These are phyloP conservation scores for Cyberlindnera saturnus DNA, from an alignment of 805 yeast species.

Conservation along the genomic window DNA sequence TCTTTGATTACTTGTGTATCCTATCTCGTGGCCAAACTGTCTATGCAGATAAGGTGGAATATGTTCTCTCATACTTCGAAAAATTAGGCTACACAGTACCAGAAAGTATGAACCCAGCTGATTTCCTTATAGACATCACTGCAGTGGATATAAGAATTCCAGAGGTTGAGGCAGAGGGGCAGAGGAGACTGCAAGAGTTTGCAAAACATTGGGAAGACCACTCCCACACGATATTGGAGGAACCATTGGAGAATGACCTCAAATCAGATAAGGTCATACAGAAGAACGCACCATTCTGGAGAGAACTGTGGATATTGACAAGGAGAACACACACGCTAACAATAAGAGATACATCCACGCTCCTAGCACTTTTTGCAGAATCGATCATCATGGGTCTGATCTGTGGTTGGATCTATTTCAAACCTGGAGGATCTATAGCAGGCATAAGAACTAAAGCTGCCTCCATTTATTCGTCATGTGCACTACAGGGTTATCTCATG, in stretches of 20 bases:
- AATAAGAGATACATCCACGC: slow-evolving; percentile 40
- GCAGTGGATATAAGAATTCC: slow-evolving; percentile 39
- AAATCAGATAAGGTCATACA: not conserved
- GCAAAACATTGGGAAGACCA: slow-evolving; percentile 29
- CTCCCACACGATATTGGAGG: slow-evolving; percentile 1
- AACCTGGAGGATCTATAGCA: slow-evolving; percentile 48
- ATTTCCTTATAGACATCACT: slow-evolving; percentile 41
- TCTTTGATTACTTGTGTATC: slow-evolving; percentile 66
- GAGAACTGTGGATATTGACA: slow-evolving; percentile 37
- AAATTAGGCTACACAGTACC: slow-evolving; percentile 36
- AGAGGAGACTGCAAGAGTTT: slow-evolving; percentile 26
- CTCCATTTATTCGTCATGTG: slow-evolving; percentile 45
- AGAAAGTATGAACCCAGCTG: slow-evolving; percentile 45
- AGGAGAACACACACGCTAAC: slow-evolving; percentile 36
- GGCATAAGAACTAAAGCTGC: slow-evolving; percentile 60
- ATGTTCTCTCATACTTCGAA: slow-evolving; percentile 41
- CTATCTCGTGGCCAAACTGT: slow-evolving; percentile 53
- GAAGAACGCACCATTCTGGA: slow-evolving; percentile 33
- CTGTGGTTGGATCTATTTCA: slow-evolving; percentile 73
- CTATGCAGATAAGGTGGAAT: slow-evolving; percentile 37
- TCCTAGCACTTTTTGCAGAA: slow-evolving; percentile 18
- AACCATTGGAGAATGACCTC: not conserved
- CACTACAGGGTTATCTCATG: slow-evolving; percentile 52
- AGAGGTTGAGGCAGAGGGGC: slow-evolving; percentile 29
- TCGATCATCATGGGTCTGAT: slow-evolving; percentile 21